Evolutionary conservation across 306 rosid genomes (phyloP), one percentile per base, ranked within the genome.

Genomic region (Cyamopsis tetragonoloba): DNA sequence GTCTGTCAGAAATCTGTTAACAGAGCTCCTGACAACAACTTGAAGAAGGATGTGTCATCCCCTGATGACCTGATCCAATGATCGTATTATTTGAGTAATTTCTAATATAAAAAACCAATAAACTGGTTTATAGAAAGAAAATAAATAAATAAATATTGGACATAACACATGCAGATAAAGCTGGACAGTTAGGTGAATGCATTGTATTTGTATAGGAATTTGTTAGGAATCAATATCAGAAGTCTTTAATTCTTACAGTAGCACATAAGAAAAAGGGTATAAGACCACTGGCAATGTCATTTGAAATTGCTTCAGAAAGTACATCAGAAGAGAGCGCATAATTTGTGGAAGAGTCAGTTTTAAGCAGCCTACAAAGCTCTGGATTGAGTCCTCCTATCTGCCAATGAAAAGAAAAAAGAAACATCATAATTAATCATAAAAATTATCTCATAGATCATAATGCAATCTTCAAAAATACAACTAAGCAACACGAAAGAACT

Each of bases 231-330:
- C 49, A 66, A 66, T 24, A 48, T 64, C 17, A 38, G 18, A 66
- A 57, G 41, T 31, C 12, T 35, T 56, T 37, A 41, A 50, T 70
- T 71, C 93, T 81, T 89, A 92, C 96, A 1, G 92, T 84, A 51
- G 91, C 96, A 66, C 98, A 89, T 76, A 92, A 78, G 96, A 92
- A 89, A 80, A 92, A 80, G 28, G 98, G 96, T 72, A 89, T 76
- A 35, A 89, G 78, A 74, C 89, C 96, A 6, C 48, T 57, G 74
- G 88, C 75, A 28, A 80, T 68, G 64, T 92, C 98, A 2, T 64
- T 80, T 70, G 85, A 81, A 78, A 92, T 82, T 38, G 89, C 86
- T 64, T 92, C 88, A 56, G 70, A 55, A 51, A 92, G 85, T 62
- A 77, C 80, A 62, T 74, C 77, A 41, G 98, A 85, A 46, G 96